A percentile compares a stretch with the other conserved stretches of the same genome.
phyloP scores from a whole-genome alignment of 1,284 basidiomycete species.

The Apiotrichum veenhuisii region DNA sequence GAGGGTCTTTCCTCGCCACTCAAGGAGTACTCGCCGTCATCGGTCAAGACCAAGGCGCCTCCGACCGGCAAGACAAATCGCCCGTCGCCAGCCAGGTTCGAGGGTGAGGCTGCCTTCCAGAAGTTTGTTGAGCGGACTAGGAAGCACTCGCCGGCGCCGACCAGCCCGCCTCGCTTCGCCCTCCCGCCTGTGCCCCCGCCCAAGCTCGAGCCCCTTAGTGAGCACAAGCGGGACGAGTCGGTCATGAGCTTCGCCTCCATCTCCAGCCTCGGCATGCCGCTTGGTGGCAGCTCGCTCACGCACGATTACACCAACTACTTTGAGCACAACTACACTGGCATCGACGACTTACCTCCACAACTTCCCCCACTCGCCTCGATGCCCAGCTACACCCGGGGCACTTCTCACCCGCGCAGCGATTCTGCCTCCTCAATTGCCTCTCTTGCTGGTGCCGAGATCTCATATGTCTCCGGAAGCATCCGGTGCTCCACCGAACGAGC shows the following conservation, averaged over 20 bases:
- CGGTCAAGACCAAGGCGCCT: neutral
- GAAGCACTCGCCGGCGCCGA: neutral
- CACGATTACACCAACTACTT: conserved; percentile 72
- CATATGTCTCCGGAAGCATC: conserved; percentile 23
- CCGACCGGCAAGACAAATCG: neutral
- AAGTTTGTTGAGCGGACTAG: conserved; percentile 23
- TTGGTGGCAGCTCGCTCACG: conserved; percentile 56
- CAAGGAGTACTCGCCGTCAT: conserved; percentile 2
- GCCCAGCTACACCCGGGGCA: neutral
- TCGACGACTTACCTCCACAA: conserved; percentile 7
- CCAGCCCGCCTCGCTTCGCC: conserved; percentile 10
- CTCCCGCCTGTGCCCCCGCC: neutral
- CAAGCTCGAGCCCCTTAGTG: neutral
- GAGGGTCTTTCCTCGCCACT: conserved; percentile 5
- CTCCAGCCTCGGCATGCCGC: conserved; percentile 69
- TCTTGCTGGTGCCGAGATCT: conserved; percentile 41
- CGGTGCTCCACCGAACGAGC: neutral
- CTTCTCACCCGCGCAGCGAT: conserved; percentile 44
- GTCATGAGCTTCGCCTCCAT: conserved; percentile 72
- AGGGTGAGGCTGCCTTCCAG: conserved; percentile 39
- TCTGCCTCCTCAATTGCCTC: conserved; percentile 53
- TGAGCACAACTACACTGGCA: conserved; percentile 48
- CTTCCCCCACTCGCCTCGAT: conserved; percentile 33
- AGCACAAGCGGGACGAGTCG: conserved; percentile 55
- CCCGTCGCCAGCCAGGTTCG: conserved; percentile 24